phyloP scores from a whole-genome alignment of 2,329 filamentous ascomycete genomes.

The Ophiocordyceps sinensis region DNA sequence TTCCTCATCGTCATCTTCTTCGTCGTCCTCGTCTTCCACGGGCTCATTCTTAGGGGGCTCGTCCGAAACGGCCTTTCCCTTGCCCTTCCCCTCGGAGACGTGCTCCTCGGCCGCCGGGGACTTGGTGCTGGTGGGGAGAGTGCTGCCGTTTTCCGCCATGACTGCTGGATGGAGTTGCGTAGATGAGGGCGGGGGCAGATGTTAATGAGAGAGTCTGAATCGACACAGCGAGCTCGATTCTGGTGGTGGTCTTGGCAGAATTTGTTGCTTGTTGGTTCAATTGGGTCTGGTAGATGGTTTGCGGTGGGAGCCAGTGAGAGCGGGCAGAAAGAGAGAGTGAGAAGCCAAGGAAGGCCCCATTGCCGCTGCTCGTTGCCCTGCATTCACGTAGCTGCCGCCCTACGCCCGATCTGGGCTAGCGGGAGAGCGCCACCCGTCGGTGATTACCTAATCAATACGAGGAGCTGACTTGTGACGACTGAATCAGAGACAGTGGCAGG shows the following conservation, averaged over 20 bases:
- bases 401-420: conserved; percentile 11
- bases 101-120: conserved; percentile 19
- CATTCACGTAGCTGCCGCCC: conserved; percentile 12
- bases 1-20: conserved; percentile 28
- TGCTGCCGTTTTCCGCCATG: conserved; percentile 36
- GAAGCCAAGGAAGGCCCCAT: conserved; percentile 3
- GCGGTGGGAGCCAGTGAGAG: conserved; percentile 11
- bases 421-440: not conserved
- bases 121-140: conserved; percentile 25
- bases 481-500: too few relatives aligned
- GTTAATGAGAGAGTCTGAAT: too few relatives aligned
- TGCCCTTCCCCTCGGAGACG: conserved; percentile 57
- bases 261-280: conserved; percentile 1
- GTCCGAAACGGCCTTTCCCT: conserved; percentile 59
- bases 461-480: too few relatives aligned
- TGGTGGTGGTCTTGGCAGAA: not conserved
- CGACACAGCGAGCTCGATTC: not conserved
- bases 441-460: too few relatives aligned
- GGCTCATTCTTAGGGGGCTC: conserved; percentile 39
- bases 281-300: not conserved
- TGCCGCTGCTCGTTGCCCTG: conserved; percentile 1
- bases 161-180: not conserved
- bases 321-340: not conserved
- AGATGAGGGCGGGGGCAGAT: not conserved
- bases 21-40: conserved; percentile 62